phyloP scores from a whole-genome alignment of 768 basidiomycete genomes.

The Boletellus emodensis region DNA sequence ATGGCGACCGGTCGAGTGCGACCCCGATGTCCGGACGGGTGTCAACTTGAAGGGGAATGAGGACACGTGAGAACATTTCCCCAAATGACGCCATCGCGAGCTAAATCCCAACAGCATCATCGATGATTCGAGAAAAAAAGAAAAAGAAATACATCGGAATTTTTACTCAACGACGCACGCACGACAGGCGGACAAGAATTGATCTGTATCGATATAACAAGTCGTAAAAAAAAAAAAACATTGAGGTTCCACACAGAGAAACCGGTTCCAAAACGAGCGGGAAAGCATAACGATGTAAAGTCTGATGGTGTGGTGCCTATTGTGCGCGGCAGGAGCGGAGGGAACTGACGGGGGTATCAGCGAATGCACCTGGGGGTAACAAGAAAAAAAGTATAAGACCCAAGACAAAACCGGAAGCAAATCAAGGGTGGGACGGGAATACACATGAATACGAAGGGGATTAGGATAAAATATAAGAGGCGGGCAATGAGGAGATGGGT shows the following conservation, averaged over 20 bases:
- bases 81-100: too few relatives aligned
- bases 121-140: too few relatives aligned
- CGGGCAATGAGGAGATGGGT: constrained; percentile 14
- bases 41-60: too few relatives aligned
- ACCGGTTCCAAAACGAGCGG: constrained; percentile 21
- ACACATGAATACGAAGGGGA: constrained; percentile 19
- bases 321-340: constrained; percentile 17
- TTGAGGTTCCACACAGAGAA: background rate
- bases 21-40: too few relatives aligned
- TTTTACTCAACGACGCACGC: constrained; percentile 6
- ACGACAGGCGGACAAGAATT: constrained; percentile 12
- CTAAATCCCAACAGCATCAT: too few relatives aligned
- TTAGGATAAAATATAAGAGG: constrained; percentile 25
- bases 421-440: constrained; percentile 15
- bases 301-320: constrained; percentile 10
- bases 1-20: too few relatives aligned
- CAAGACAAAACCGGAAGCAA: constrained; percentile 14
- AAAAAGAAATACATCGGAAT: constrained; percentile 25
- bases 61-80: too few relatives aligned
- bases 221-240: constrained; percentile 13
- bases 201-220: constrained; percentile 14
- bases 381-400: constrained; percentile 10
- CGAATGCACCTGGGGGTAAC: constrained; percentile 21
- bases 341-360: constrained; percentile 20
- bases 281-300: constrained; percentile 26